Evolutionary conservation across 2,329 filamentous ascomycete genomes (phyloP).

Genomic region (Diaporthe helianthi): DNA sequence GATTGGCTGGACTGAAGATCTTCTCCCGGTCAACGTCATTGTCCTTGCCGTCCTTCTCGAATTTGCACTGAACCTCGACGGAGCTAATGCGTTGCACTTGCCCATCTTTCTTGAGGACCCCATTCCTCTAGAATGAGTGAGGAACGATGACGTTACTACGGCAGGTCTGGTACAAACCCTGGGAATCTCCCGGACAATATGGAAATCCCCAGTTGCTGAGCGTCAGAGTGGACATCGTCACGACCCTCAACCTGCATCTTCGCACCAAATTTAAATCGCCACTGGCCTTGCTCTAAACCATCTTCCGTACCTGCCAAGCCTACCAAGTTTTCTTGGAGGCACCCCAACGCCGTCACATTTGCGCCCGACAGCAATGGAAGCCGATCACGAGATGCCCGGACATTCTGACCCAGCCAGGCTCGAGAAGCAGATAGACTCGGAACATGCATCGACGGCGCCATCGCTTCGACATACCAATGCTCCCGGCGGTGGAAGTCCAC

Average conservation of each 20-base stretch:
- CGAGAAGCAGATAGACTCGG: slow-evolving; percentile 10
- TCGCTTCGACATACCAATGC: background rate
- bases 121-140: background rate
- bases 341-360: background rate
- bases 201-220: background rate
- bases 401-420: slow-evolving; percentile 1
- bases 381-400: background rate
- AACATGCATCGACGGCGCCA: background rate
- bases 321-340: slow-evolving; percentile 6
- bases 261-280: background rate
- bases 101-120: background rate
- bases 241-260: background rate
- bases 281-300: background rate
- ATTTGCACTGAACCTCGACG: background rate
- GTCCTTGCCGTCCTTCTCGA: background rate
- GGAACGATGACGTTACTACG: background rate
- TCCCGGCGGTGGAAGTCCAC: background rate
- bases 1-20: background rate
- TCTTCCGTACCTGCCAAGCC: background rate
- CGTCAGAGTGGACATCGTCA: background rate
- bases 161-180: too few relatives aligned
- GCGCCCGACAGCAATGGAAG: background rate
- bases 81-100: background rate
- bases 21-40: background rate
- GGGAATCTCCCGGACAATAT: too few relatives aligned